phyloP scores from a whole-genome alignment of 805 yeast species.

The Schizosaccharomyces cryophilus region DNA sequence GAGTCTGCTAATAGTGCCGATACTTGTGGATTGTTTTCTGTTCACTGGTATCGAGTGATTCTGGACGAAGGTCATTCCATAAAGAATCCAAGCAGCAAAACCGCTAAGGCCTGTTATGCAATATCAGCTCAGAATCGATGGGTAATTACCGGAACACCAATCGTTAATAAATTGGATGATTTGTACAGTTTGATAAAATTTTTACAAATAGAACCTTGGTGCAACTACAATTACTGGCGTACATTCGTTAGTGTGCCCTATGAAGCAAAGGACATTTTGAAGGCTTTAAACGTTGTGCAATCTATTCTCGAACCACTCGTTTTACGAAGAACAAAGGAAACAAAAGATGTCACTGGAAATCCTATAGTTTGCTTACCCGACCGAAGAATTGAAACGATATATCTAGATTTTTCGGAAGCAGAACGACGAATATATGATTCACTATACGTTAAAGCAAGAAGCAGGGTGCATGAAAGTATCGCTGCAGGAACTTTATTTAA shows the following conservation, averaged over 20 bases:
- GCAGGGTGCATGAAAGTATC: constrained; percentile 13
- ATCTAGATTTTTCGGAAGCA: constrained; percentile 35
- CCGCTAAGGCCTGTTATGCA: constrained; percentile 53
- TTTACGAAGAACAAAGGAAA: constrained; percentile 62
- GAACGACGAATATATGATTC: constrained; percentile 46
- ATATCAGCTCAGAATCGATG: constrained; percentile 45
- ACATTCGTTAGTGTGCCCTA: constrained; percentile 65
- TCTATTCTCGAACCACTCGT: constrained; percentile 64
- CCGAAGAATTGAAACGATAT: constrained; percentile 46
- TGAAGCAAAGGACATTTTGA: constrained; percentile 41
- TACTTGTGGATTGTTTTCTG: constrained; percentile 36
- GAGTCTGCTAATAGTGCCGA: constrained; percentile 26
- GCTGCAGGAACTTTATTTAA: constrained; percentile 37
- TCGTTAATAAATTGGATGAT: constrained; percentile 70
- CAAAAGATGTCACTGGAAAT: constrained; percentile 50
- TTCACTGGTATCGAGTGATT: constrained; percentile 50
- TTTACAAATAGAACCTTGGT: constrained; percentile 71
- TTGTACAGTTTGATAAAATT: constrained; percentile 53
- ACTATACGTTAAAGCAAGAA: constrained; percentile 41
- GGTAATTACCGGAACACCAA: constrained; percentile 85
- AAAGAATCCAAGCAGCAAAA: constrained; percentile 50
- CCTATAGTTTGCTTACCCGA: constrained; percentile 54
- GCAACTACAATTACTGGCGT: constrained; percentile 63
- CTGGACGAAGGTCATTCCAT: constrained; percentile 83
- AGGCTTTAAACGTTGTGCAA: constrained; percentile 65